These are phyloP conservation scores for Aspergillus olivimuriae DNA, from an alignment of 495 filamentous ascomycete genomes.

Conservation along the genomic window DNA sequence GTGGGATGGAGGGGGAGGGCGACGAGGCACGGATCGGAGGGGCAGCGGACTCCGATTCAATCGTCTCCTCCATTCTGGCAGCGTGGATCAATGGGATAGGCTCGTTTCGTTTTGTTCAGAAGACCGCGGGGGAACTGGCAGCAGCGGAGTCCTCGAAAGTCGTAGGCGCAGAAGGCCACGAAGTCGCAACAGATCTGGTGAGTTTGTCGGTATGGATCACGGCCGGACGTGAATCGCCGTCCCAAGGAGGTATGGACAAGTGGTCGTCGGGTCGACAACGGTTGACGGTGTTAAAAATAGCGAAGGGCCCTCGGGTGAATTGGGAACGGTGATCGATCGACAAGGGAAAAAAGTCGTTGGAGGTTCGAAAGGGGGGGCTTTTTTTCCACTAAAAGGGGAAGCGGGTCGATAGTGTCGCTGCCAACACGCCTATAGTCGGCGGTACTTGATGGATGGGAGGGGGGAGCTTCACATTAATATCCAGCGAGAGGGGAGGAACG, in stretches of 20 bases:
- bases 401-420: constrained; percentile 16
- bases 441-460: neutral
- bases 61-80: constrained; percentile 28
- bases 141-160: neutral
- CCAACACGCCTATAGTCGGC: neutral
- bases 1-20: constrained; percentile 57
- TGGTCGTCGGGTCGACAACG: constrained; percentile 14
- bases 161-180: neutral
- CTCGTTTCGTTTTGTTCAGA: constrained; percentile 5
- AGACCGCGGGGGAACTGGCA: neutral
- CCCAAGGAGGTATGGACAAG: constrained; percentile 13
- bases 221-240: constrained; percentile 5
- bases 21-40: constrained; percentile 40
- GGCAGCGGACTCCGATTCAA: constrained; percentile 20
- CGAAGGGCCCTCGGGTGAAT: constrained; percentile 13
- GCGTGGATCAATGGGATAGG: constrained; percentile 9
- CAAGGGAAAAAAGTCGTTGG: constrained; percentile 12
- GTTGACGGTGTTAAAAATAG: constrained; percentile 12
- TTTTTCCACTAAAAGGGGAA: constrained; percentile 24
- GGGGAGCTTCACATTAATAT: no score
- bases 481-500: no score
- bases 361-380: constrained; percentile 17
- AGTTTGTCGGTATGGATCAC: no score
- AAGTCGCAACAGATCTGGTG: neutral
- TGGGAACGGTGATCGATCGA: constrained; percentile 16